phyloP scores from a whole-genome alignment of 257 asterid genomes.

The Primulina tabacum region DNA sequence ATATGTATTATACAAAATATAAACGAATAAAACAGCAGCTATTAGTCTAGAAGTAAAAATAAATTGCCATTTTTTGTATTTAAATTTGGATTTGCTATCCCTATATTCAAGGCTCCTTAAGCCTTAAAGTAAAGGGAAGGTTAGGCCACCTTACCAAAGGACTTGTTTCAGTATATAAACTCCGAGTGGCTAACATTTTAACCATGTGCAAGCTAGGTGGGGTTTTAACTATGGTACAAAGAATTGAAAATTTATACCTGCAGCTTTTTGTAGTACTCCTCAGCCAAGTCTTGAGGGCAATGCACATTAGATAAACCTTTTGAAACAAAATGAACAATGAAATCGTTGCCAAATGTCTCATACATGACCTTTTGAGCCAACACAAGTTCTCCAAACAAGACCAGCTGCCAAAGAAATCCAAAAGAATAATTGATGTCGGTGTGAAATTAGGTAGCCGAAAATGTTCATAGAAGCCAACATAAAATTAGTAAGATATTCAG shows the following conservation, averaged over 20 bases:
- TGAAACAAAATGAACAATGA: slow-evolving; percentile 65
- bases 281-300: slow-evolving; percentile 87
- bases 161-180: no score
- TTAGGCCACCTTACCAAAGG: no score
- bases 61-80: not conserved
- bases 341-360: slow-evolving; percentile 82
- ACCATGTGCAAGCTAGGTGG: not conserved
- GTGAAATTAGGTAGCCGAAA: not conserved
- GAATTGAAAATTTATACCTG: slow-evolving; percentile 51
- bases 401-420: slow-evolving; percentile 45
- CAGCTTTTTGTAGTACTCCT: slow-evolving; percentile 74
- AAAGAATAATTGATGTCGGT: slow-evolving; percentile 6
- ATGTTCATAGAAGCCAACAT: not conserved
- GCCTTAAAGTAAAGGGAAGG: no score
- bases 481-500: not conserved
- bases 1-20: no score
- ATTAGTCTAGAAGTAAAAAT: not conserved
- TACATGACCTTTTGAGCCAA: slow-evolving; percentile 87
- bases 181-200: not conserved
- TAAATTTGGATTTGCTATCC: no score
- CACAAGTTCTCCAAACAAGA: slow-evolving; percentile 76
- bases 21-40: no score
- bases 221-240: not conserved
- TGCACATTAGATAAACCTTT: slow-evolving; percentile 61
- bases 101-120: no score